These are phyloP conservation scores for Aspergillus homomorphus DNA, from an alignment of 495 filamentous ascomycete species.

Conservation along the genomic window DNA sequence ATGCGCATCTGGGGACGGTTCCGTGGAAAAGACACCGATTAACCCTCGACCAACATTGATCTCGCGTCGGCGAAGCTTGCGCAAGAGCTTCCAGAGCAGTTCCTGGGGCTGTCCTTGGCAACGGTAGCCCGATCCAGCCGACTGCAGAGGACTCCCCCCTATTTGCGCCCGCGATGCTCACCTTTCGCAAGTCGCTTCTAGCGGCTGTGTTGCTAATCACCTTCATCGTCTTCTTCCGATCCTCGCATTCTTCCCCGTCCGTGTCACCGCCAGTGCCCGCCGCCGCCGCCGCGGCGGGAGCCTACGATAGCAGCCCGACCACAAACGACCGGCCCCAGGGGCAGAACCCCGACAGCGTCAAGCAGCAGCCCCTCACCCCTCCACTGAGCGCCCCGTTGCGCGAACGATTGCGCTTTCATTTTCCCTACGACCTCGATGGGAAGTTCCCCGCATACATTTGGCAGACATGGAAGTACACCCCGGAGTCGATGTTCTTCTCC, in stretches of 20 bases:
- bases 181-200: constrained; percentile 70
- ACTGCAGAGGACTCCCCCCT: neutral
- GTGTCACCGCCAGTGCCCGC: constrained; percentile 25
- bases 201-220: constrained; percentile 64
- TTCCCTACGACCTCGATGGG: constrained; percentile 80
- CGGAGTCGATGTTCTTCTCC: constrained; percentile 72
- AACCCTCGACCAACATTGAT: neutral
- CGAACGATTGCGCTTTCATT: constrained; percentile 87
- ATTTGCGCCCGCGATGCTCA: constrained; percentile 50
- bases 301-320: constrained; percentile 9
- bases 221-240: constrained; percentile 67
- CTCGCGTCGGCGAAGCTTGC: neutral
- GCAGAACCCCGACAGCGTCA: constrained; percentile 18
- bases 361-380: constrained; percentile 40
- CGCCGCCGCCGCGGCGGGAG: constrained; percentile 8
- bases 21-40: neutral
- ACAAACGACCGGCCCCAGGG: constrained; percentile 11
- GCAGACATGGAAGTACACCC: constrained; percentile 97
- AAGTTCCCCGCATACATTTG: constrained; percentile 98
- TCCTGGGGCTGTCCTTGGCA: neutral
- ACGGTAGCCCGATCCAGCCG: constrained; percentile 5
- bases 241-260: constrained; percentile 47
- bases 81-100: neutral
- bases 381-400: constrained; percentile 54
- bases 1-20: neutral